Evolutionary conservation across 208 protist species (phyloP).

Genomic region (Zelonia costaricensis): DNA sequence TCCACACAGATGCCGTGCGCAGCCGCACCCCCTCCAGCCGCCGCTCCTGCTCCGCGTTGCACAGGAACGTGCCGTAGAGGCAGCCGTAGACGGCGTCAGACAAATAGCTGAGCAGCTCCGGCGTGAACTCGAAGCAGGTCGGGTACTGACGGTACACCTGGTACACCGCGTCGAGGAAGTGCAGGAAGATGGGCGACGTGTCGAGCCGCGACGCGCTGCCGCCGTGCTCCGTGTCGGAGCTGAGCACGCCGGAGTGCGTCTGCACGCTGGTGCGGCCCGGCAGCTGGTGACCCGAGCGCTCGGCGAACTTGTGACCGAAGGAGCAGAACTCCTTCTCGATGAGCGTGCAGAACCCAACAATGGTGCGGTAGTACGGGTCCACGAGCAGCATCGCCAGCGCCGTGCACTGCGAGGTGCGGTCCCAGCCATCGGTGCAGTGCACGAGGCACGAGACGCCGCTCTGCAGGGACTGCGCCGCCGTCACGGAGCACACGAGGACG

Average conservation of each 20-base stretch:
- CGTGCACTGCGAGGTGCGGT: constrained; percentile 93
- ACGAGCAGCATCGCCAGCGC: constrained; percentile 87
- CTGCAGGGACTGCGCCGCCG: constrained; percentile 48
- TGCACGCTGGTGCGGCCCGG: constrained; percentile 47
- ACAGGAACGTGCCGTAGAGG: constrained; percentile 86
- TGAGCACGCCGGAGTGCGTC: constrained; percentile 35
- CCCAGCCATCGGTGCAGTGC: constrained; percentile 96
- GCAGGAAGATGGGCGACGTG: constrained; percentile 93
- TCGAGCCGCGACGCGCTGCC: constrained; percentile 42
- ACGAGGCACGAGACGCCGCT: constrained; percentile 79
- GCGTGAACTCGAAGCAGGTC: constrained; percentile 94
- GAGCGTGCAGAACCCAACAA: constrained; percentile 92
- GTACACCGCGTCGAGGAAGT: constrained; percentile 96
- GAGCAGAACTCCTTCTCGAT: constrained; percentile 96
- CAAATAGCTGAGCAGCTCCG: constrained; percentile 83
- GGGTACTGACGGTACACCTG: constrained; percentile 94
- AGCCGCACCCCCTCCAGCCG: constrained; percentile 72
- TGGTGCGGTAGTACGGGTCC: constrained; percentile 96
- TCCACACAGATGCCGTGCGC: constrained; percentile 75
- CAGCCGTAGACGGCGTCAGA: constrained; percentile 85
- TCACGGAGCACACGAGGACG: constrained; percentile 50
- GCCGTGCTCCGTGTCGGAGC: constrained; percentile 54
- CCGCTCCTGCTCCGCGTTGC: constrained; percentile 83
- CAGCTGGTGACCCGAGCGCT: constrained; percentile 82
- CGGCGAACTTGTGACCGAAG: constrained; percentile 96